Evolutionary conservation across 352 stramenopile species (phyloP).

Genomic region (Phytophthora pistaciae): DNA sequence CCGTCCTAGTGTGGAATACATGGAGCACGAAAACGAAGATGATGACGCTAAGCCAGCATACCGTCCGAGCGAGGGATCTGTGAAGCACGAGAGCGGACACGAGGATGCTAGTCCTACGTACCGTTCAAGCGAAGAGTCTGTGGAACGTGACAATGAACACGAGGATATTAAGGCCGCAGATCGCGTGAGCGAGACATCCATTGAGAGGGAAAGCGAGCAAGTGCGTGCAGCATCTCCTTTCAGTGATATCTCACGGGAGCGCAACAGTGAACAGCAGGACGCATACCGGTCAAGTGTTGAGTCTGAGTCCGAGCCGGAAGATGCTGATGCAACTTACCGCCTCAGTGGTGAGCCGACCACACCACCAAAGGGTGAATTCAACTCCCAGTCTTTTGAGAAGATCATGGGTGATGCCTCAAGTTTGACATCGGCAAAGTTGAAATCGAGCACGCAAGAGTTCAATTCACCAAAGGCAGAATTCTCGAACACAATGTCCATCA

Average conservation of each 20-base stretch:
- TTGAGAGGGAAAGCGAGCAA: not conserved
- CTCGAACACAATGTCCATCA: slow-evolving; percentile 36
- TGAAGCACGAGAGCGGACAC: too few species aligned
- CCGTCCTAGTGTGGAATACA: slow-evolving; percentile 13
- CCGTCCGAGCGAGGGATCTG: not conserved
- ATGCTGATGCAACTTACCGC: slow-evolving; percentile 11
- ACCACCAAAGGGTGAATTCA: slow-evolving; percentile 5
- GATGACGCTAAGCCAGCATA: not conserved
- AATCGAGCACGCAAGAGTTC: slow-evolving; percentile 12
- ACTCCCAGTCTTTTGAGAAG: not conserved
- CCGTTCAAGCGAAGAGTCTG: too few species aligned
- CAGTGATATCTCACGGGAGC: not conserved
- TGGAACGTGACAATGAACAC: not conserved
- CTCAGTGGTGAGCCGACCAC: slow-evolving; percentile 23
- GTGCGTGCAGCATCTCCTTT: not conserved
- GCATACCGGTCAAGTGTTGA: slow-evolving; percentile 4
- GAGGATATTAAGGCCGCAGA: too few species aligned
- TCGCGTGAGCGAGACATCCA: not conserved
- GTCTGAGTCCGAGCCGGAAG: slow-evolving; percentile 13
- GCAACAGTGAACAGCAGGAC: slow-evolving; percentile 1
- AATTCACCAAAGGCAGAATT: slow-evolving; percentile 21
- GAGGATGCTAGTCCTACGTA: too few species aligned
- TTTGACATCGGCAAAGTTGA: too few species aligned
- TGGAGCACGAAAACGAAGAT: slow-evolving; percentile 2
- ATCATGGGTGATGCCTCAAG: slow-evolving; percentile 2